A percentile compares a stretch with the other conserved stretches of the same genome.
These are phyloP conservation scores for Nothophaeocryptopus gaeumannii DNA, from an alignment of 2,329 filamentous ascomycete genomes.

Conservation along the genomic window DNA sequence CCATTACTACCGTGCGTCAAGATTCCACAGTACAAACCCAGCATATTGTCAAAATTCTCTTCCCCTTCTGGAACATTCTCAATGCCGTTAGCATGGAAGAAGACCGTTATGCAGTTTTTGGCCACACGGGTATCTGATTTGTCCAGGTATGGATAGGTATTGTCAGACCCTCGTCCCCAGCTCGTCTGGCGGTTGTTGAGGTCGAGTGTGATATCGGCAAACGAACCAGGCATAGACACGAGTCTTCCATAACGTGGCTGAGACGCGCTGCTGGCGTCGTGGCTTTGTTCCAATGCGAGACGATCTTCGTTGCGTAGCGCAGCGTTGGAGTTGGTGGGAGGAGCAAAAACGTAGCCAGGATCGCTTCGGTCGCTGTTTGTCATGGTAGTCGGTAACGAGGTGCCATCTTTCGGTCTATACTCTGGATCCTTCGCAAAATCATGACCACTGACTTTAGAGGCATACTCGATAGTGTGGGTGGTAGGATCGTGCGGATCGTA, in stretches of 20 bases:
- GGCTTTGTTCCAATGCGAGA: too few species aligned
- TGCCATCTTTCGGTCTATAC: constrained; percentile 15
- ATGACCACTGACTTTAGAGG: constrained; percentile 44
- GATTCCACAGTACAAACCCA: constrained; percentile 65
- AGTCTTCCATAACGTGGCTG: constrained; percentile 59
- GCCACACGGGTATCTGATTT: constrained; percentile 68
- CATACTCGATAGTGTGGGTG: constrained; percentile 48
- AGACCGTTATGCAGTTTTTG: constrained; percentile 75
- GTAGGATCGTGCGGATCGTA: constrained; percentile 43
- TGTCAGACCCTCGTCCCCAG: constrained; percentile 71
- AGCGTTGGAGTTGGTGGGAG: neutral
- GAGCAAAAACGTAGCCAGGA: neutral
- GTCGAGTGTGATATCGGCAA: constrained; percentile 61
- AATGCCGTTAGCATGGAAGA: constrained; percentile 69
- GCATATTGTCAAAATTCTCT: constrained; percentile 54
- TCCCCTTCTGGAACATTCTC: constrained; percentile 53
- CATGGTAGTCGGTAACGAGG: constrained; percentile 5
- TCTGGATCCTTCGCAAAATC: constrained; percentile 38
- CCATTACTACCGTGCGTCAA: constrained; percentile 75
- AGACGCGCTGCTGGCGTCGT: too few species aligned
- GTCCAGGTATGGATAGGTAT: constrained; percentile 65
- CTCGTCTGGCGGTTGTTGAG: constrained; percentile 66
- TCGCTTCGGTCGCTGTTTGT: constrained; percentile 1
- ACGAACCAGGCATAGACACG: constrained; percentile 63
- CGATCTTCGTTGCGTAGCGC: neutral